phyloP scores from a whole-genome alignment of 352 stramenopile genomes.

The Elongisporangium senticosum region DNA sequence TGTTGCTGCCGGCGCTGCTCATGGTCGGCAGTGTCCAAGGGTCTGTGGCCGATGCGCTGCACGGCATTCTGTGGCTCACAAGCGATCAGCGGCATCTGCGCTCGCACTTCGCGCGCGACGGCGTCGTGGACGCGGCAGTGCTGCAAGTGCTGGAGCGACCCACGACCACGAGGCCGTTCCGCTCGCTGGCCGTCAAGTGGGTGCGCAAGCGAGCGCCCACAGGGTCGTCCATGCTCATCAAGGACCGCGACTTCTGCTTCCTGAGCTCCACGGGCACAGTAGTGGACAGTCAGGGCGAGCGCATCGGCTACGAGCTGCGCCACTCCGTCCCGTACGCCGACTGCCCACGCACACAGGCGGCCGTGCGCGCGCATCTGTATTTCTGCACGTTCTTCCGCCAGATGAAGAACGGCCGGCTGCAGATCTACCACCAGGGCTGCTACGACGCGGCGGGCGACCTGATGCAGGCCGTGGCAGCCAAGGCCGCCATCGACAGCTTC shows the following conservation, averaged over 20 bases:
- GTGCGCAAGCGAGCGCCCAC: conserved; percentile 28
- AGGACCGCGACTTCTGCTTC: conserved; percentile 51
- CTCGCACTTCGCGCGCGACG: conserved; percentile 30
- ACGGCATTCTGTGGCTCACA: conserved; percentile 37
- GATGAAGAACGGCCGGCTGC: conserved; percentile 38
- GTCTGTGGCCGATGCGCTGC: conserved; percentile 36
- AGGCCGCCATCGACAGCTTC: conserved; percentile 36
- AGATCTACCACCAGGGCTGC: conserved; percentile 59
- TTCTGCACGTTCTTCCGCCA: conserved; percentile 67
- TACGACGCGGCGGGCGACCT: conserved; percentile 49
- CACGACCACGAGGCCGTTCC: conserved; percentile 24
- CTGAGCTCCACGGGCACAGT: conserved; percentile 27
- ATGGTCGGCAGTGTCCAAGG: conserved; percentile 33
- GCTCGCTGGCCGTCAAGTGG: conserved; percentile 44
- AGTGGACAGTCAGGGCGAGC: conserved; percentile 19
- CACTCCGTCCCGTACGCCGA: conserved; percentile 62
- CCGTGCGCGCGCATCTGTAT: conserved; percentile 60
- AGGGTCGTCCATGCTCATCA: conserved; percentile 26
- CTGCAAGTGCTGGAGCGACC: conserved; percentile 32
- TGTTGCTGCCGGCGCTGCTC: conserved; percentile 24
- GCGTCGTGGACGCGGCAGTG: conserved; percentile 33
- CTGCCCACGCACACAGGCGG: conserved; percentile 37
- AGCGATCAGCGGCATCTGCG: conserved; percentile 20
- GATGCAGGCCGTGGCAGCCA: conserved; percentile 35
- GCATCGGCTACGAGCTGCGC: conserved; percentile 37